Evolutionary conservation across 1,284 basidiomycete species (phyloP).

Genomic region (Apiotrichum laibachii): DNA sequence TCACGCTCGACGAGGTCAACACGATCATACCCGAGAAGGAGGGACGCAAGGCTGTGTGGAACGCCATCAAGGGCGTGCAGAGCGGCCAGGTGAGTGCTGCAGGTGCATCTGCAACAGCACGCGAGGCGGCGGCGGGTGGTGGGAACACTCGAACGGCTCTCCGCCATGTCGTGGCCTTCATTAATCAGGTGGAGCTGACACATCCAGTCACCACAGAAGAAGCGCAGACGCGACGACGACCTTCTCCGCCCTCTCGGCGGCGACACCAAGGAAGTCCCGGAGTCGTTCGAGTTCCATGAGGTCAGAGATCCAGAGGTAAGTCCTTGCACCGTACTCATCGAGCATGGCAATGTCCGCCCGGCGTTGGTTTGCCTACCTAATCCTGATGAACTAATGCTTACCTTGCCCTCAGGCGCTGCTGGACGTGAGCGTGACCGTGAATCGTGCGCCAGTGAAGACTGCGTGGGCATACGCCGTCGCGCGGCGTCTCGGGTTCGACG

Average conservation of each 20-base stretch:
- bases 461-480: conserved; percentile 86
- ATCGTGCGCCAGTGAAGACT: conserved; percentile 91
- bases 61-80: conserved; percentile 59
- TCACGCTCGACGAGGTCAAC: conserved; percentile 63
- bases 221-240: conserved; percentile 2
- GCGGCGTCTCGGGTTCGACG: conserved; percentile 76
- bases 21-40: conserved; percentile 66
- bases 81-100: conserved; percentile 29
- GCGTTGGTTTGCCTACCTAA: too few relatives aligned
- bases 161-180: too few relatives aligned
- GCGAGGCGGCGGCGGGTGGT: too few relatives aligned
- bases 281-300: conserved; percentile 36
- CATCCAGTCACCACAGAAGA: conserved; percentile 1
- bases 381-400: too few relatives aligned
- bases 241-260: background rate
- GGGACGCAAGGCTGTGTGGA: conserved; percentile 61
- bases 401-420: conserved; percentile 57
- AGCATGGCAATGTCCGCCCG: too few relatives aligned
- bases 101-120: background rate
- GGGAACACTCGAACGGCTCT: too few relatives aligned
- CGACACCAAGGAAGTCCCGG: background rate
- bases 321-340: too few relatives aligned
- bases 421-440: conserved; percentile 65
- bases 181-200: background rate
- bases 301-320: conserved; percentile 40